Evolutionary conservation across 306 rosid genomes (phyloP).

Genomic region (Crotalaria pallida): DNA sequence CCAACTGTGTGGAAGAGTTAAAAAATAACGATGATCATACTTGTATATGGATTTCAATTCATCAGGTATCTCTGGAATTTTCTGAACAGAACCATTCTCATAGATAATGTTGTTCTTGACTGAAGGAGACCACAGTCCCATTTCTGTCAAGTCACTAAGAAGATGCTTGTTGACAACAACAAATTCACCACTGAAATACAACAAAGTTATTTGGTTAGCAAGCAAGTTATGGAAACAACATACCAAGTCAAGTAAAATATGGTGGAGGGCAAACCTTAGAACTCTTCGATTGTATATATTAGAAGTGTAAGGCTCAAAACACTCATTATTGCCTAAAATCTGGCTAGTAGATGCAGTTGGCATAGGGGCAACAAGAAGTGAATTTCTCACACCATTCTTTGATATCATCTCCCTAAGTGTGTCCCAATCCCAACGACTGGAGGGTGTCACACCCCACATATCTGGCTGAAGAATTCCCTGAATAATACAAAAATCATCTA

Average conservation of each 20-base stretch:
- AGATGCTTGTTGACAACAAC: constrained; percentile 92
- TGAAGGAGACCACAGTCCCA: constrained; percentile 82
- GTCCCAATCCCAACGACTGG: constrained; percentile 75
- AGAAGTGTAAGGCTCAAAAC: constrained; percentile 94
- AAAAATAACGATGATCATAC: constrained; percentile 33
- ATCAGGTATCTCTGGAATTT: constrained; percentile 54
- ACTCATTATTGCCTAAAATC: constrained; percentile 88
- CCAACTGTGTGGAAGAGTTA: neutral
- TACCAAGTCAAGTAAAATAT: neutral
- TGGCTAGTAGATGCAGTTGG: constrained; percentile 94
- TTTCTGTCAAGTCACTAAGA: constrained; percentile 79
- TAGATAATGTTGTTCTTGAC: constrained; percentile 68
- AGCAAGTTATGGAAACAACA: neutral
- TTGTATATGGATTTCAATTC: constrained; percentile 70
- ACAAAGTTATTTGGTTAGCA: constrained; percentile 5
- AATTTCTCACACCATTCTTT: constrained; percentile 63
- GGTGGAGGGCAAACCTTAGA: constrained; percentile 45
- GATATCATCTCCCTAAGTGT: constrained; percentile 47
- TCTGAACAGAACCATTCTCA: constrained; percentile 72
- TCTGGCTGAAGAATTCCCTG: constrained; percentile 91
- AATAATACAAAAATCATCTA: constrained; percentile 2
- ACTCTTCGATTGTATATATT: constrained; percentile 86
- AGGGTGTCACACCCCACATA: constrained; percentile 79
- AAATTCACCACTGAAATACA: constrained; percentile 71
- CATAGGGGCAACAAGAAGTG: constrained; percentile 90